phyloP scores from a whole-genome alignment of 1,139 yeast species.

The Arxiozyma bovina region DNA sequence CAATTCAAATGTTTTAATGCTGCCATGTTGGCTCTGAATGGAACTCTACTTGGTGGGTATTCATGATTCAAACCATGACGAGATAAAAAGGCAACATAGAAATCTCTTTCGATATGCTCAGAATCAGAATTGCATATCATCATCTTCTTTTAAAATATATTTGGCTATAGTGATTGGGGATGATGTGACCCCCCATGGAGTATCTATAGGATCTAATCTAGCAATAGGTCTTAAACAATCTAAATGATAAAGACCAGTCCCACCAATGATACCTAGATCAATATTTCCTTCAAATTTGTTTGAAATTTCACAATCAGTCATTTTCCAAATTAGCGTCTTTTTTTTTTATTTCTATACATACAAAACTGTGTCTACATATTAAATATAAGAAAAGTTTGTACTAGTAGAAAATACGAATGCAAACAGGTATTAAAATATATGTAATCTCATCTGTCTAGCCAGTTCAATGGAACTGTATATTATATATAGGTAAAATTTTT shows the following conservation, averaged over 20 bases:
- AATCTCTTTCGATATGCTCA: constrained; percentile 20
- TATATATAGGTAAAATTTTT: too few relatives aligned
- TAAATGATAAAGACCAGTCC: constrained; percentile 91
- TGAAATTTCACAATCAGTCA: constrained; percentile 26
- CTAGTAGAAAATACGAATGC: too few relatives aligned
- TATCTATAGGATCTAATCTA: constrained; percentile 59
- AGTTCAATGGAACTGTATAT: too few relatives aligned
- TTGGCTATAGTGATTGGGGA: constrained; percentile 84
- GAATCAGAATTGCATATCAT: neutral
- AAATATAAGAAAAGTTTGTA: too few relatives aligned
- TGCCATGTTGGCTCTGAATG: constrained; percentile 89
- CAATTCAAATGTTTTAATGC: constrained; percentile 85
- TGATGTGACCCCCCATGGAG: constrained; percentile 98
- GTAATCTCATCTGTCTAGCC: too few relatives aligned
- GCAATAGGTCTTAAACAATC: constrained; percentile 82
- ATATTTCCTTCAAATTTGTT: constrained; percentile 48
- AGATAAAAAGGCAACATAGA: constrained; percentile 87
- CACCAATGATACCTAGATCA: constrained; percentile 84
- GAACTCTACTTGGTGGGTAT: constrained; percentile 84
- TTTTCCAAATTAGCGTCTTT: constrained; percentile 1
- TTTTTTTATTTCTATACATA: neutral
- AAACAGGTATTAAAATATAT: too few relatives aligned
- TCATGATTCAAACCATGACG: constrained; percentile 92
- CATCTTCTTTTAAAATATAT: constrained; percentile 37
- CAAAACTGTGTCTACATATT: too few relatives aligned